A percentile compares a stretch with the other conserved stretches of the same genome.
phyloP scores from a whole-genome alignment of 306 rosid genomes.

The Trifolium pratense region DNA sequence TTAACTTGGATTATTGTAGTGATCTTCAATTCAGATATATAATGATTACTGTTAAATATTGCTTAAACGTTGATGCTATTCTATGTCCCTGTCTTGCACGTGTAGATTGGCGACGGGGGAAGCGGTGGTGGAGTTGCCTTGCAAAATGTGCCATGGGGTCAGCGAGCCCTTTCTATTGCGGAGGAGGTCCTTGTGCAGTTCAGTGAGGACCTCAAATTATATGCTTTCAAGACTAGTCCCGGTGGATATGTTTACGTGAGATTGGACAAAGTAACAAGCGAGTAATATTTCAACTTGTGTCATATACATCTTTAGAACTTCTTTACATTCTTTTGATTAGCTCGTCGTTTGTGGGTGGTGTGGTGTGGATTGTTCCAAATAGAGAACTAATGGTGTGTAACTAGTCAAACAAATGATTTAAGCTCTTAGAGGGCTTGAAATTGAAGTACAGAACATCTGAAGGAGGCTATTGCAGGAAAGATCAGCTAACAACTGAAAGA shows the following conservation, averaged over 20 bases:
- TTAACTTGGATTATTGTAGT: conserved; percentile 20
- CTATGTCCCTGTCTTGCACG: conserved; percentile 2
- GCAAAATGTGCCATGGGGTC: conserved; percentile 83
- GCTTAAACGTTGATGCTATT: conserved; percentile 31
- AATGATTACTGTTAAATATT: conserved; percentile 3
- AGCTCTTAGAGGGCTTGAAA: conserved; percentile 1
- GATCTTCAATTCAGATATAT: conserved; percentile 31
- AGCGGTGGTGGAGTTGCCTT: conserved; percentile 85
- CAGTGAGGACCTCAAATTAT: conserved; percentile 69
- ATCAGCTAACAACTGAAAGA: not conserved
- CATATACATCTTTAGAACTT: conserved; percentile 9
- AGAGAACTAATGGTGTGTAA: conserved; percentile 1
- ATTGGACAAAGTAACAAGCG: conserved; percentile 73
- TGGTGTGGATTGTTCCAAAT: not conserved
- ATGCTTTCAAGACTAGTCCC: conserved; percentile 78
- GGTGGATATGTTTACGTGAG: conserved; percentile 82
- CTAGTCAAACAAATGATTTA: conserved; percentile 29
- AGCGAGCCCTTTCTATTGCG: conserved; percentile 70
- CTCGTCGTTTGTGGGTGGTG: not conserved
- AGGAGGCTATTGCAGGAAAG: conserved; percentile 2
- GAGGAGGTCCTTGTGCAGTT: conserved; percentile 60
- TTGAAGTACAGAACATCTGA: not conserved
- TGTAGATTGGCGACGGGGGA: conserved; percentile 86
- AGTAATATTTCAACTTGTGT: conserved; percentile 56
- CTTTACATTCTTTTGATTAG: conserved; percentile 24